Conservation (phyloP, 192 early-diverging fungal species). For the Coemansia sp. region DNA sequence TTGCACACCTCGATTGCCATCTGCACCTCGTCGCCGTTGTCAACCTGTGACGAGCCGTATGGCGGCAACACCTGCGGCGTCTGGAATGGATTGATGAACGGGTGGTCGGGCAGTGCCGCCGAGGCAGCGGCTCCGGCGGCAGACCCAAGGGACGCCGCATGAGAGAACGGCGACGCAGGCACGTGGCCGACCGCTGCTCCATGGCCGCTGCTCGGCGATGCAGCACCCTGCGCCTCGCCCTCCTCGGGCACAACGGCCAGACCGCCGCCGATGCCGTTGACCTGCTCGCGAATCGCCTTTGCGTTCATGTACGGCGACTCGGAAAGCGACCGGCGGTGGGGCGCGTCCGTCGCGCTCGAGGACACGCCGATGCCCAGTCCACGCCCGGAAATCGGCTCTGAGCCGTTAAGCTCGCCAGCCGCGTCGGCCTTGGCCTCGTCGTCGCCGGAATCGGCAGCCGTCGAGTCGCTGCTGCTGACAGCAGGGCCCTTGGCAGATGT, state of each 20-base stretch:
- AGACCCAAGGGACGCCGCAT: constrained; percentile 38
- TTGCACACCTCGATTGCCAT: constrained; percentile 86
- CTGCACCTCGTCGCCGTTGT: constrained; percentile 75
- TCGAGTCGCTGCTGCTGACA: constrained; percentile 26
- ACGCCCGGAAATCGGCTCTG: constrained; percentile 11
- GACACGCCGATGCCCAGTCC: constrained; percentile 31
- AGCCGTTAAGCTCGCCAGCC: constrained; percentile 19
- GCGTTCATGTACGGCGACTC: constrained; percentile 48
- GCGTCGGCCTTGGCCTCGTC: not conserved
- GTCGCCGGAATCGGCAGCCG: constrained; percentile 16
- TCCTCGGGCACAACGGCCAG: constrained; percentile 47
- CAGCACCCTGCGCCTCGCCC: constrained; percentile 13
- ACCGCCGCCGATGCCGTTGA: constrained; percentile 18
- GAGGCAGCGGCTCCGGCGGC: constrained; percentile 14
- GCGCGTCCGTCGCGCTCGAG: constrained; percentile 5
- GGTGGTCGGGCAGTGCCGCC: constrained; percentile 8
- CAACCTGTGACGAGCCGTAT: constrained; percentile 44
- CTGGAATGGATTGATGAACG: constrained; percentile 43
- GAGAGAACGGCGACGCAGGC: constrained; percentile 38
- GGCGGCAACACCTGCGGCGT: constrained; percentile 23
- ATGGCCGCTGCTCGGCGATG: not conserved
- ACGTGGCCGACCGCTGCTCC: not conserved
- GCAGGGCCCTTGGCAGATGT: constrained; percentile 20
- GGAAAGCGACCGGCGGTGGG: constrained; percentile 46
- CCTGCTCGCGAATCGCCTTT: constrained; percentile 33